Evolutionary conservation across 352 stramenopile genomes (phyloP).

Genomic region (Blastocystis sp.): DNA sequence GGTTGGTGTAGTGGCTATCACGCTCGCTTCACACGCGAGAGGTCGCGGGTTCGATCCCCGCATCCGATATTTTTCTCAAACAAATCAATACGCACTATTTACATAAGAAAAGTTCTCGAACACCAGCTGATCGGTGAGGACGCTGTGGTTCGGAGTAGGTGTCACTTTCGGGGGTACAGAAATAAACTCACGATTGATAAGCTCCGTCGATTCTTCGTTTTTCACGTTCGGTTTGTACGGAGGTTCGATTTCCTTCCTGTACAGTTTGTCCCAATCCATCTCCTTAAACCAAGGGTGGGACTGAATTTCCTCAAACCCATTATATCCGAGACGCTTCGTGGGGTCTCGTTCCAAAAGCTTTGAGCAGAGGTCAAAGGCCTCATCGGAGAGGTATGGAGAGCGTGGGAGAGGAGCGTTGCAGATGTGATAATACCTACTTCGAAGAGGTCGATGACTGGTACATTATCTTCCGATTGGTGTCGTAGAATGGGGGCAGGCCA

Average conservation of each 20-base stretch:
- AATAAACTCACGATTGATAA: slow-evolving; percentile 84
- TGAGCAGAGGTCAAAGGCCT: slow-evolving; percentile 63
- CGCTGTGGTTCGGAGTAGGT: slow-evolving; percentile 61
- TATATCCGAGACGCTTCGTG: slow-evolving; percentile 66
- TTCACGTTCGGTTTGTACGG: slow-evolving; percentile 85
- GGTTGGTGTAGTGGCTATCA: slow-evolving; percentile 61
- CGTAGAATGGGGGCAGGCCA: slow-evolving; percentile 83
- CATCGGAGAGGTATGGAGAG: slow-evolving; percentile 71
- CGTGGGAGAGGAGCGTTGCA: slow-evolving; percentile 79
- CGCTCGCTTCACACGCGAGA: slow-evolving; percentile 59
- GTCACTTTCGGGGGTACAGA: slow-evolving; percentile 78
- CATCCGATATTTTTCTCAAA: slow-evolving; percentile 55
- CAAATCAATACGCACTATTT: no score
- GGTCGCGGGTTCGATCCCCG: slow-evolving; percentile 56
- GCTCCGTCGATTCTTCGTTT: slow-evolving; percentile 66
- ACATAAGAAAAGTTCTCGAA: slow-evolving; percentile 85
- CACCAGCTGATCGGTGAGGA: slow-evolving; percentile 76
- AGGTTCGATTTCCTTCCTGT: slow-evolving; percentile 76
- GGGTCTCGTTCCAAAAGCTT: slow-evolving; percentile 62
- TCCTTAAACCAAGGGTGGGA: slow-evolving; percentile 81
- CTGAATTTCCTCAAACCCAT: slow-evolving; percentile 83
- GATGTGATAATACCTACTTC: slow-evolving; percentile 67
- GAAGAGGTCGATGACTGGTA: slow-evolving; percentile 67
- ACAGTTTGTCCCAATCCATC: slow-evolving; percentile 81
- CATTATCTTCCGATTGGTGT: slow-evolving; percentile 81